Evolutionary conservation across 306 rosid genomes (phyloP), one percentile per base, ranked within the genome.

Genomic region (Benincasa hispida): DNA sequence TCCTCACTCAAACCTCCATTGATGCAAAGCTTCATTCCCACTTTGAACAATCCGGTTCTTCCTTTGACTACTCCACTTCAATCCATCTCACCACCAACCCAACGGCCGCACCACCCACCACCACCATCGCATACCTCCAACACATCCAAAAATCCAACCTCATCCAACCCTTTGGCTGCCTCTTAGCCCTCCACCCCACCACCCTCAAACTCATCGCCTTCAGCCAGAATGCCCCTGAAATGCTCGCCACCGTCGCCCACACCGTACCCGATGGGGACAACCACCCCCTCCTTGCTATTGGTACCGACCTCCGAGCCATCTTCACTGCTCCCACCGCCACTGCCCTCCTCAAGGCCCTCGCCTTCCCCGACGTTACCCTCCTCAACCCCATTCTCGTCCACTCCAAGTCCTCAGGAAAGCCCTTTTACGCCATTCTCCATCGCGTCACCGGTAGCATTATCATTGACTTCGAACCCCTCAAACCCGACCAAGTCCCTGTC

Each of bases 391-490:
- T 93, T 75, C 84, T 91, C 77, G 97, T 91, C 59, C 97, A 93
- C 82, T 93, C 94, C 91, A 93, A 91, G 83, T 85, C 93, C 73
- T 93, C 98, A 53, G 94, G 96, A 72, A 93, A 88, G 85, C 98
- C 98, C n/a, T 91, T 89, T 76, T 93, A 93, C 79, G 97, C 98
- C 12, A 85, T 93, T 35, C 74, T 87, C 42, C 97, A 93, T 74
- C 88, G 92, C 1, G 97, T 93, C 2, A 91, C 94, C 0, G 94
- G 91, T 45, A 83, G 97, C 81, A 65, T 93, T 89, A 81, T 93
- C 85, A 73, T 93, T 76, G 98, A 93, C 77, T 91, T 93, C 75
- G 98, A 93, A 85, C 98, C 98, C 0, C 97, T 91, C 67, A 91
- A 91, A 86, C 96, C 97, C 35, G 83, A 85, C 68, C 96, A 93